phyloP scores from a whole-genome alignment of 2,329 filamentous ascomycete genomes.

The Penicillium crustosum region DNA sequence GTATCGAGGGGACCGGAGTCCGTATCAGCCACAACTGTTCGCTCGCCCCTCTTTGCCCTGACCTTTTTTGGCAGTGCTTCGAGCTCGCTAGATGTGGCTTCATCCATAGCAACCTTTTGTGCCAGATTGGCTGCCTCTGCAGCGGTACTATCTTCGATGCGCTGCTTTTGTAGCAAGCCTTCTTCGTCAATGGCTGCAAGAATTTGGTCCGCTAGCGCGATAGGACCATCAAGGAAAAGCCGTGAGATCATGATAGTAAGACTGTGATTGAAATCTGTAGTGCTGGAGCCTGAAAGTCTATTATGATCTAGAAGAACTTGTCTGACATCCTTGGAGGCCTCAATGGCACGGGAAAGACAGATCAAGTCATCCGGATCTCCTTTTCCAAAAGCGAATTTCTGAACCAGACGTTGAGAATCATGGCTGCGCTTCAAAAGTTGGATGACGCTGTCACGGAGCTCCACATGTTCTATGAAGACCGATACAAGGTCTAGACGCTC shows the following conservation, averaged over 20 bases:
- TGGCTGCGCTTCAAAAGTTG: constrained; percentile 70
- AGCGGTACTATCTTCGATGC: constrained; percentile 70
- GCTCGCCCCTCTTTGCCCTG: constrained; percentile 30
- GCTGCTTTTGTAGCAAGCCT: constrained; percentile 76
- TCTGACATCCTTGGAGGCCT: constrained; percentile 66
- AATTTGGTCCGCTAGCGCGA: constrained; percentile 69
- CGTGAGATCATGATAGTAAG: constrained; percentile 34
- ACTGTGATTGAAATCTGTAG: constrained; percentile 20
- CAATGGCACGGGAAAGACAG: constrained; percentile 76
- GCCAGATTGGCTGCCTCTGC: constrained; percentile 71
- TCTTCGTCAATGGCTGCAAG: constrained; percentile 85
- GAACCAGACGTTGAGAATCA: constrained; percentile 84
- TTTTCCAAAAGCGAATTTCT: constrained; percentile 88
- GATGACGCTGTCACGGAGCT: constrained; percentile 69
- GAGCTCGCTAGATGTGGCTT: constrained; percentile 61
- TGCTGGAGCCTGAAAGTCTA: neutral
- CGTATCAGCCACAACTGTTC: constrained; percentile 29
- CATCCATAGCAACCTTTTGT: constrained; percentile 66
- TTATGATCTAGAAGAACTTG: constrained; percentile 31
- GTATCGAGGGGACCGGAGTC: constrained; percentile 51
- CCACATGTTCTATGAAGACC: constrained; percentile 64
- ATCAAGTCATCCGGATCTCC: constrained; percentile 92
- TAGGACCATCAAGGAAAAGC: constrained; percentile 60
- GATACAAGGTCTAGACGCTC: constrained; percentile 78
- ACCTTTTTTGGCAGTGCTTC: constrained; percentile 56